A percentile compares a stretch with the other conserved stretches of the same genome.
phyloP scores from a whole-genome alignment of 228 moss, liverwort and hornwort genomes.

The Sphagnum fallax region DNA sequence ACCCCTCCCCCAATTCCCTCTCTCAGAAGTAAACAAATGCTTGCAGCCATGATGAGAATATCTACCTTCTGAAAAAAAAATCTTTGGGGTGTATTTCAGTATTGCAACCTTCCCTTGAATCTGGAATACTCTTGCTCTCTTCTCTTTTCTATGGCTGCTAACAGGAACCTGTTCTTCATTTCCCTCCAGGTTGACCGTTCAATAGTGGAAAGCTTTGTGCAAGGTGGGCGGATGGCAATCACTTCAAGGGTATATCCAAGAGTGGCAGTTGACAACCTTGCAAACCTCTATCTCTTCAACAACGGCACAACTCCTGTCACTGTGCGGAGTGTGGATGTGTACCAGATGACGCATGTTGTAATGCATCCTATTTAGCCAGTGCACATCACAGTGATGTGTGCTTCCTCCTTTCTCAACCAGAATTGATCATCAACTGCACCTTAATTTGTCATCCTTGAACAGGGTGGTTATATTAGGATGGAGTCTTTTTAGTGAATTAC shows the following conservation, averaged over 20 bases:
- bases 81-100: slow-evolving; percentile 25
- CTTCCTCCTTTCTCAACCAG: background rate
- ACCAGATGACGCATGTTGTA: slow-evolving; percentile 18
- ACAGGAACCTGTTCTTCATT: background rate
- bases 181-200: slow-evolving; percentile 38
- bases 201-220: slow-evolving; percentile 44
- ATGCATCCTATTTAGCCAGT: slow-evolving; percentile 14
- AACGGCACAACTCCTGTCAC: slow-evolving; percentile 36
- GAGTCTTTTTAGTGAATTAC: no score
- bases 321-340: slow-evolving; percentile 24
- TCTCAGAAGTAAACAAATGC: background rate
- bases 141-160: background rate
- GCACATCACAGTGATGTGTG: background rate
- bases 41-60: no score
- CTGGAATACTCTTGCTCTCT: no score
- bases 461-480: no score
- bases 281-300: slow-evolving; percentile 44
- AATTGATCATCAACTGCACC: no score
- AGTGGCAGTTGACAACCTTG: slow-evolving; percentile 10
- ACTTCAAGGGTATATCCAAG: slow-evolving; percentile 49
- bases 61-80: no score
- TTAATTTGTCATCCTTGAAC: no score
- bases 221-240: slow-evolving; percentile 15
- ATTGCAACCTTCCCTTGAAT: background rate
- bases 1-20: background rate